phyloP scores from a whole-genome alignment of 2,329 filamentous ascomycete genomes.

The Dactylonectria estremocensis region DNA sequence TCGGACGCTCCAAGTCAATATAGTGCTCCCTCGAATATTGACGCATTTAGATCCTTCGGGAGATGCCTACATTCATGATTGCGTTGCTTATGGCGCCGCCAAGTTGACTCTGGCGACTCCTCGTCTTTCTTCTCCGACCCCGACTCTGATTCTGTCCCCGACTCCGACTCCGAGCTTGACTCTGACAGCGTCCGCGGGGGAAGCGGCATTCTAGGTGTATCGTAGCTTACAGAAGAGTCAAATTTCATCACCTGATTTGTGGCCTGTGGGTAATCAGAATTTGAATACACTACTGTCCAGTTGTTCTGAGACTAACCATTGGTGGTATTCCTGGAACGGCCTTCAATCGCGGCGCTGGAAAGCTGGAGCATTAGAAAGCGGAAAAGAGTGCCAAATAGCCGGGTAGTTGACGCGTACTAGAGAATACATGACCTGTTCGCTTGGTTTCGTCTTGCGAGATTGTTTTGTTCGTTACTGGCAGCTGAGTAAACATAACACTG shows the following conservation, averaged over 20 bases:
- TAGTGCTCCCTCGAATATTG: not conserved
- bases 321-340: not conserved
- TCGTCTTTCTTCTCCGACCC: too few relatives aligned
- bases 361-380: not conserved
- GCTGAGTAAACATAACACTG: too few relatives aligned
- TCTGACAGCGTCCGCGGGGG: too few relatives aligned
- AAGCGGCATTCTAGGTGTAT: too few relatives aligned
- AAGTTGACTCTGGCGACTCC: too few relatives aligned
- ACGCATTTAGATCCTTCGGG: not conserved
- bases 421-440: constrained; percentile 8
- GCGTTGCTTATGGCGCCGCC: too few relatives aligned
- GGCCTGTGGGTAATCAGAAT: not conserved
- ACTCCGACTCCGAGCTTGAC: too few relatives aligned
- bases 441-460: constrained; percentile 25
- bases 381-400: not conserved
- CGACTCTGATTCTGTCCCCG: too few relatives aligned
- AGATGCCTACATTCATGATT: not conserved
- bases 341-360: too few relatives aligned
- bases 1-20: not conserved
- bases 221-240: too few relatives aligned
- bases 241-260: too few relatives aligned
- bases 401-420: not conserved
- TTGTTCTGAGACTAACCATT: not conserved
- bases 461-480: constrained; percentile 17
- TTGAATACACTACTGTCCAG: not conserved